phyloP scores from a whole-genome alignment of 2,329 filamentous ascomycete species.

The Fusarium vanettenii region DNA sequence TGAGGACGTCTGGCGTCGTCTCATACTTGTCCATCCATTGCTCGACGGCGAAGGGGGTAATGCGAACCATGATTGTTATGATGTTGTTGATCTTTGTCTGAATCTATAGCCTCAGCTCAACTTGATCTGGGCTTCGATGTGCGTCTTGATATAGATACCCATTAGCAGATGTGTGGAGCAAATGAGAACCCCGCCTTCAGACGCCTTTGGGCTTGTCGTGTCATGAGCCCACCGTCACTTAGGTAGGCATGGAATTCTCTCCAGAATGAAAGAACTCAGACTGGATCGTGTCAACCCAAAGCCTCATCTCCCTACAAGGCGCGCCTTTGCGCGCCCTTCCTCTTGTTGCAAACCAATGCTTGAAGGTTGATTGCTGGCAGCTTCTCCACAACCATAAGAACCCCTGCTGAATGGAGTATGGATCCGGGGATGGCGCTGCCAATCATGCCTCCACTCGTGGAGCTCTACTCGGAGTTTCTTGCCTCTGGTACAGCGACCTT shows the following conservation, averaged over 20 bases:
- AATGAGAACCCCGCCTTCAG: background rate
- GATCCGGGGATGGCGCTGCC: background rate
- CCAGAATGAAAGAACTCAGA: background rate
- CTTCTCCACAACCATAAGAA: background rate
- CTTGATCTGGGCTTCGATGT: background rate
- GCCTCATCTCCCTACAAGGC: background rate
- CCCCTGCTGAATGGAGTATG: background rate
- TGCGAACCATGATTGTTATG: conserved; percentile 61
- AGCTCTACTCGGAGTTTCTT: background rate
- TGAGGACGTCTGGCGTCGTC: conserved; percentile 66
- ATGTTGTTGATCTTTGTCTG: background rate
- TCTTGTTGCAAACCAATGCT: background rate
- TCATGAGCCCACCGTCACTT: background rate
- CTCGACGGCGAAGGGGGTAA: conserved; percentile 77
- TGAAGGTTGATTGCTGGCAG: background rate
- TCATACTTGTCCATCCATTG: conserved; percentile 75
- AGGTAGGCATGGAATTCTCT: background rate
- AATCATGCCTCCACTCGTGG: background rate
- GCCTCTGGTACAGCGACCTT: background rate
- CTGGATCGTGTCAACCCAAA: background rate
- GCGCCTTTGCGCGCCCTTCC: background rate
- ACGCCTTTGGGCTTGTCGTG: conserved; percentile 3
- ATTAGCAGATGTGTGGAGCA: background rate
- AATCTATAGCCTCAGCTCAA: background rate
- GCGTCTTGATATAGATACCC: background rate